Evolutionary conservation across 345 rosid species (phyloP).

Genomic region (Citrus trifoliata): DNA sequence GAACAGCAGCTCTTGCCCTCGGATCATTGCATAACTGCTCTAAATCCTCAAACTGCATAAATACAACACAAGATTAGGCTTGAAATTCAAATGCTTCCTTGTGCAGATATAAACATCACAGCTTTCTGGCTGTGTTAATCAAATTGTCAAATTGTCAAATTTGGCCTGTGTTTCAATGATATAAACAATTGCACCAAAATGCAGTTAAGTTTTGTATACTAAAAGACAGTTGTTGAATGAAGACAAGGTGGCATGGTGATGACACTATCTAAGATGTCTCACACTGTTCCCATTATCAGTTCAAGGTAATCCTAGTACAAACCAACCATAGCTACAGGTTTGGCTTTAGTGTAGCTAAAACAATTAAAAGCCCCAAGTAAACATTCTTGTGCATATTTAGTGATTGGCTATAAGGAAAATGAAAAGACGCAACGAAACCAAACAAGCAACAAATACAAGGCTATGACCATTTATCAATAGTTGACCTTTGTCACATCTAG

Average conservation of each 20-base stretch:
- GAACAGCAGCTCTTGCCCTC: conserved; percentile 59
- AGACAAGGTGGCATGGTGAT: not conserved
- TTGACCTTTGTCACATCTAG: not conserved
- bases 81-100: not conserved
- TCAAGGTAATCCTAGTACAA: not conserved
- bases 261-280: not conserved
- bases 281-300: not conserved
- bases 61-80: conserved; percentile 9
- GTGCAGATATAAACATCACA: not conserved
- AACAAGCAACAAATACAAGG: too few species aligned
- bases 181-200: not conserved
- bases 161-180: not conserved
- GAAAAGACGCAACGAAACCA: too few species aligned
- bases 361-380: not conserved
- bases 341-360: not conserved
- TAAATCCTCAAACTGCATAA: conserved; percentile 55
- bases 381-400: not conserved
- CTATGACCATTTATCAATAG: too few species aligned
- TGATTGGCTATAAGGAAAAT: not conserved
- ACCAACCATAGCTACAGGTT: not conserved
- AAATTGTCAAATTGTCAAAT: not conserved
- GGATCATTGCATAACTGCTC: conserved; percentile 64
- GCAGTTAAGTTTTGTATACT: not conserved
- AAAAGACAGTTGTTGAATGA: not conserved
- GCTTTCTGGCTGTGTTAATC: not conserved